These are phyloP conservation scores for Podaxis sp. DNA, from an alignment of 768 basidiomycete genomes.

Conservation along the genomic window DNA sequence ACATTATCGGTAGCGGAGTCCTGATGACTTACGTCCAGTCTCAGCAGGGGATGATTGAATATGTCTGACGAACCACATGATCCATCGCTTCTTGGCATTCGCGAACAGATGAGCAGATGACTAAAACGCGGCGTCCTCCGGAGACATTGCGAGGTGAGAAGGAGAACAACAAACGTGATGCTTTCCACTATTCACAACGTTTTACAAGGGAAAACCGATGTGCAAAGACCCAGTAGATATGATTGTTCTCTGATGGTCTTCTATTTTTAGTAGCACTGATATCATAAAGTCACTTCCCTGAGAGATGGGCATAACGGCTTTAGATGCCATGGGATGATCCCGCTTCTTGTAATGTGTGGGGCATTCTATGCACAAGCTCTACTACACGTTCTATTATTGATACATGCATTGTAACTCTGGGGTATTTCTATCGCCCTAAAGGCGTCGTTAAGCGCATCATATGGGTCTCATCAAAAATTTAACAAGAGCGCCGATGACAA, in stretches of 20 bases:
- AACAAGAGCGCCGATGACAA: no score
- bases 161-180: background rate
- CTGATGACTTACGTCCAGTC: background rate
- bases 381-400: no score
- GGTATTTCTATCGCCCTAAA: no score
- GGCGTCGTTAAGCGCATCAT: no score
- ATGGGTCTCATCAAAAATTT: no score
- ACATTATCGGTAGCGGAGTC: background rate
- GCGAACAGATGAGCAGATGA: background rate
- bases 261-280: background rate
- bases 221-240: background rate
- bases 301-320: no score
- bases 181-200: background rate
- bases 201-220: background rate
- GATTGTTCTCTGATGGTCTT: background rate
- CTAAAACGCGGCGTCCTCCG: background rate
- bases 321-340: no score
- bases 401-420: no score
- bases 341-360: no score
- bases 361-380: no score
- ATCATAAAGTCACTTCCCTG: background rate
- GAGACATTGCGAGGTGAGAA: background rate
- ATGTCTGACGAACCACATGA: background rate
- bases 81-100: background rate
- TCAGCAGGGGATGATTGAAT: conserved; percentile 2